Evolutionary conservation across 2,329 filamentous ascomycete species (phyloP).

Genomic region (Rutstroemia sp.): DNA sequence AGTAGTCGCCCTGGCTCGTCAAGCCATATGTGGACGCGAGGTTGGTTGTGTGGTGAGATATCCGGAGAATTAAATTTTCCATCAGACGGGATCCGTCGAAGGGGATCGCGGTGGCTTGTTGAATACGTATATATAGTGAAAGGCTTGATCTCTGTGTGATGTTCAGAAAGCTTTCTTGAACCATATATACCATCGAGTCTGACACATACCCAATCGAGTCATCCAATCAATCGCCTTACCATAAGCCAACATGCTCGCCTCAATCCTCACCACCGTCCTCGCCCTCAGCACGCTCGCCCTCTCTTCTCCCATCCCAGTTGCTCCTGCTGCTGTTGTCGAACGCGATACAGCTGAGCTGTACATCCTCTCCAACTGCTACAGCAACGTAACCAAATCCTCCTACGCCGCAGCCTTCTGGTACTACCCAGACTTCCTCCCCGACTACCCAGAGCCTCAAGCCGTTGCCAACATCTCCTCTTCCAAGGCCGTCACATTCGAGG

Average conservation of each 20-base stretch:
- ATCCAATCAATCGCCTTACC: not conserved
- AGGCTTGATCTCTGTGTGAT: not conserved
- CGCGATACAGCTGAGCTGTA: slow-evolving; percentile 4
- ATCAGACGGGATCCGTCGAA: not conserved
- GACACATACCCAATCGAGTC: not conserved
- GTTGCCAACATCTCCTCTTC: not conserved
- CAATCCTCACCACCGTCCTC: not conserved
- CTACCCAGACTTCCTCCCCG: slow-evolving; percentile 5
- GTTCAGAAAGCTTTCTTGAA: not conserved
- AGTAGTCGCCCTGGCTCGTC: not conserved
- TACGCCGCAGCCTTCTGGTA: slow-evolving; percentile 6
- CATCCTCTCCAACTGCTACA: slow-evolving; percentile 7
- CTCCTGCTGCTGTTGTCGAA: not conserved
- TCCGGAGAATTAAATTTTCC: not conserved
- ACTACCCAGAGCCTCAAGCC: slow-evolving; percentile 1
- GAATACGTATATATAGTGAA: not conserved
- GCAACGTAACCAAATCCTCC: not conserved
- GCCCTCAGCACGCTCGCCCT: not conserved
- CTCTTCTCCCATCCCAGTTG: not conserved
- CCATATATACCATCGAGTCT: not conserved
- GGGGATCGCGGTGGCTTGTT: not conserved
- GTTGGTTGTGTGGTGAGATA: not conserved
- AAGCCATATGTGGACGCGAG: not conserved
- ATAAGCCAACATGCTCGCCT: not conserved
- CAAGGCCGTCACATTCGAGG: not conserved